Base-by-base conservation (phyloP, 345 rosid species). In the Triadica sebifera region DNA sequence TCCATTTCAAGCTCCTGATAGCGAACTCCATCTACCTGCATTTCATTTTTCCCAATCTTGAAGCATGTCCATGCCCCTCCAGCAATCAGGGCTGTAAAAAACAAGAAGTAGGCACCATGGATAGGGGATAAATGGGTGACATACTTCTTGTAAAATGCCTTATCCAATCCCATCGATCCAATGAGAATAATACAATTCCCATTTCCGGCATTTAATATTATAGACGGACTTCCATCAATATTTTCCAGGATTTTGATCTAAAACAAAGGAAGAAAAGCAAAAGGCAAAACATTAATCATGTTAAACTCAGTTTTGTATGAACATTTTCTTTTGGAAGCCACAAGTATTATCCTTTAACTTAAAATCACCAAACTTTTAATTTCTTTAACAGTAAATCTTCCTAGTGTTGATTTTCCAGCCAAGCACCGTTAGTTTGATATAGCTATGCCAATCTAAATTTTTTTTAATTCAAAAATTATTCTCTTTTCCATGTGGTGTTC, bases 1-100 rank as follows among this genome's bases (percentile, higher is more conserved):
- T 58, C 85, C 87, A 84, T 81, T 73, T 84, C 81, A 25, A 80
- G 76, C 56, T 71, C 82, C 64, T 79, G 82, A 70, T 79, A 79
- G 8, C 24, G 58, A 39, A 66, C 52, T 63, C 78, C 78, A 62
- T 69, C 49, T 15, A 17, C 55, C 20, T 65, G 72, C 49, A 24
- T 8, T n/a, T 59, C 51, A 22, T 60, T 75, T 71, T 71, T 75
- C 37, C 72, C 71, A 52, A 76, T 51, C 66, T 72, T 75, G 69
- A 75, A 75, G 65, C 79, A 75, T 12, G 73, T 76, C 72, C 78
- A 75, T 39, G 62, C 75, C 56, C 80, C 83, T 81, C 81, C 85
- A 38, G 72, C 63, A 1, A 75, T 50, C 61, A 84, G 60, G 59
- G 57, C 58, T 61, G 68, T 62, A 12, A 75, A 71, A 41, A 84